These are phyloP conservation scores for Dunaliella primolecta DNA, from an alignment of 139 green algal genomes.

Conservation along the genomic window DNA sequence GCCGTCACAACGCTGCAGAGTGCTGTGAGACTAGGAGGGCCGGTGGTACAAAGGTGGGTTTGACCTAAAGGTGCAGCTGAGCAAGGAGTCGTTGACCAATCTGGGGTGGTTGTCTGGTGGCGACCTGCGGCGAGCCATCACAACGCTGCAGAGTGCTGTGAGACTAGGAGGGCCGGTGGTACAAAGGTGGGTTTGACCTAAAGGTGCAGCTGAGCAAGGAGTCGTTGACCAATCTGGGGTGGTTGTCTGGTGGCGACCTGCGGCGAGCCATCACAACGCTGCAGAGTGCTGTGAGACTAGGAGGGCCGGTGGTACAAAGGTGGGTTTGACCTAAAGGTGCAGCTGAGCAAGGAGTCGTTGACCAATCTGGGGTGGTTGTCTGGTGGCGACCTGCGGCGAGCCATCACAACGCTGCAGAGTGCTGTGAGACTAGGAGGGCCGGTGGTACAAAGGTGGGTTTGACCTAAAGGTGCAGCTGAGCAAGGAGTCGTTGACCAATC, in stretches of 20 bases:
- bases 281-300: constrained; percentile 67
- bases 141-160: constrained; percentile 79
- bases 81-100: constrained; percentile 48
- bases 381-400: constrained; percentile 82
- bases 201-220: constrained; percentile 59
- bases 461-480: constrained; percentile 67
- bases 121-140: constrained; percentile 90
- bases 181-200: too few species aligned
- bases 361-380: constrained; percentile 59
- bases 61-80: constrained; percentile 66
- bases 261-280: constrained; percentile 88
- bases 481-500: constrained; percentile 50
- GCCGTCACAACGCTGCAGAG: constrained; percentile 91
- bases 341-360: constrained; percentile 55
- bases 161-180: constrained; percentile 37
- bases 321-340: too few species aligned
- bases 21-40: constrained; percentile 45
- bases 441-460: too few species aligned
- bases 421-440: constrained; percentile 46
- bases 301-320: constrained; percentile 33
- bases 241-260: constrained; percentile 80
- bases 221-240: constrained; percentile 54
- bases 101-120: constrained; percentile 67
- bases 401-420: constrained; percentile 89
- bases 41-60: constrained; percentile 40